Evolutionary conservation across 2,329 filamentous ascomycete species (phyloP), one percentile per base, ranked within the genome.

Genomic region (Aureobasidium zeae): DNA sequence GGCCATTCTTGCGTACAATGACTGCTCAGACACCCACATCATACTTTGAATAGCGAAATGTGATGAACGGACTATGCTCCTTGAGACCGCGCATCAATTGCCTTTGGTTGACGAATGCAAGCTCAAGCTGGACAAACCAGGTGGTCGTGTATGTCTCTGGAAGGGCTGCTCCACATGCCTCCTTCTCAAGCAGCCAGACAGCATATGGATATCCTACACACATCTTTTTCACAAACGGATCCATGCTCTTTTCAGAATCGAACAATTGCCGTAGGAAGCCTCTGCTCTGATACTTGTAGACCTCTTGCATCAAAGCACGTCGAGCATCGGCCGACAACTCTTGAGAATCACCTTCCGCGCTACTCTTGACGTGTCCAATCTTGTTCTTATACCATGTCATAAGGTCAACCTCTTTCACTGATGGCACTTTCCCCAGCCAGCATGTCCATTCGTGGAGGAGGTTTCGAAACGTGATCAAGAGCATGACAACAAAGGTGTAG

Each of bases 371-470:
- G 42, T 52, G 25, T 38, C 51, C 47, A 26, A 53, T 50, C 24
- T 57, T 62, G 13, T 60, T 52, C 9, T 62, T 54, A 53, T 70
- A 72, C 70, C 72, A 76, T 11, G 63, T 59, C 22, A 71, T 59
- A 6, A 74, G 63, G 28, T 72, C 68, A n/a, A 62, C 58, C 49
- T 74, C 71, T 30, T 67, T 64, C 20, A 74, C 58, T 5, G 63
- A 63, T 35, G 68, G 66, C 31, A 76, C 68, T 30, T 68, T 66
- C 42, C 66, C 58, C 48, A 70, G 66, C 76, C 76, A 80, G 2
- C 67, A 73, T 3, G 73, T 70, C 77, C 77, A 81, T 50, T 73
- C 68, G 16, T 70, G 70, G 26, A 69, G 70, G 5, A 76, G 66
- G 2, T 62, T 62, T n/a, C 74, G 66, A 47, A 76, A 69, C 8